These are phyloP conservation scores for Tolypocladium album DNA, from an alignment of 2,329 filamentous ascomycete genomes.

Conservation along the genomic window DNA sequence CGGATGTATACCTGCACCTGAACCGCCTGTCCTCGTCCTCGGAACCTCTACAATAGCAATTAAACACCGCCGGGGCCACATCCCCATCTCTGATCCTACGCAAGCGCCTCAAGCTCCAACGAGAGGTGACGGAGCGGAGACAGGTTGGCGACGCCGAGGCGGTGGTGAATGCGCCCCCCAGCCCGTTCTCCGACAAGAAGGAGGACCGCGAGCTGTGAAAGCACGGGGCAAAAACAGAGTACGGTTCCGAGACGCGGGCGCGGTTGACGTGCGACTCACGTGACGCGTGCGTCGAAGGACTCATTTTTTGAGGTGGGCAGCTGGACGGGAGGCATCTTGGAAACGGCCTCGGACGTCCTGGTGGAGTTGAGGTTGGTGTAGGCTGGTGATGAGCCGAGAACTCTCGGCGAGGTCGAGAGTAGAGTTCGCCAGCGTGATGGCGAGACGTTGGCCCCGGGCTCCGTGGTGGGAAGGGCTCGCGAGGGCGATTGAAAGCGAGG, in stretches of 20 bases:
- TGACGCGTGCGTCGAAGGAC: not conserved
- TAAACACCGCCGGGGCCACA: conserved; percentile 37
- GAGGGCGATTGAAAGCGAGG: not conserved
- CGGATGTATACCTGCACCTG: conserved; percentile 94
- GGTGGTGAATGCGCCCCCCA: conserved; percentile 49
- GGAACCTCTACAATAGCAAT: conserved; percentile 90
- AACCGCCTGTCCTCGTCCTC: conserved; percentile 93
- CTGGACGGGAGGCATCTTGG: not conserved
- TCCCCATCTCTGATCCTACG: conserved; percentile 32
- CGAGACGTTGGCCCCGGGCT: not conserved
- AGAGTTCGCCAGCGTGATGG: not conserved
- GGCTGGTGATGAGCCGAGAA: not conserved
- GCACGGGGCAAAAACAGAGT: not conserved
- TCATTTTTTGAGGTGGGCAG: not conserved
- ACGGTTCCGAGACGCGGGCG: not conserved
- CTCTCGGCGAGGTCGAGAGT: not conserved
- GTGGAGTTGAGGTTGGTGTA: not conserved
- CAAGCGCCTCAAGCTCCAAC: conserved; percentile 52
- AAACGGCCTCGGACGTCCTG: not conserved
- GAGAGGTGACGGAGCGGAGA: conserved; percentile 74
- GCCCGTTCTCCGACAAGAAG: conserved; percentile 10
- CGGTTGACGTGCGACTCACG: not conserved
- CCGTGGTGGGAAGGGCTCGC: too few species aligned
- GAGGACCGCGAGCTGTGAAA: conserved; percentile 25
- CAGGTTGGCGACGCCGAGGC: conserved; percentile 84